A percentile compares a stretch with the other conserved stretches of the same genome.
Evolutionary conservation across 495 filamentous ascomycete species (phyloP).

Genomic region (Poronia punctata): DNA sequence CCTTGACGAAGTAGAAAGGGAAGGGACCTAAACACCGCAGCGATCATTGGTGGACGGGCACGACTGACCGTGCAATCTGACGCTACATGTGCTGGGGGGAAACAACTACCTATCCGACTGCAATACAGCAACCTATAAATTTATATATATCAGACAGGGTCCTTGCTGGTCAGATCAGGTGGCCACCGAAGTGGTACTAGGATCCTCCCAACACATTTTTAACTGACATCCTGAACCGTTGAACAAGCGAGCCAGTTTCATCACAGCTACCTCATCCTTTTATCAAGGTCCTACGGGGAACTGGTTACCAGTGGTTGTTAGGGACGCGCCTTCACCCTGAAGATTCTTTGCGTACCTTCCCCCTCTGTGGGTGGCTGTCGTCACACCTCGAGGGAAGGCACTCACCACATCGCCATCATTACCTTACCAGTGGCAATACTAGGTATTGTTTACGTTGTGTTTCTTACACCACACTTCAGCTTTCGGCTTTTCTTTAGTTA

Average conservation of each 20-base stretch:
- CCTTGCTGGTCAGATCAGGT: slow-evolving; percentile 19
- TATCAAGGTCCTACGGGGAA: slow-evolving; percentile 5
- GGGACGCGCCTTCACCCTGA: slow-evolving; percentile 9
- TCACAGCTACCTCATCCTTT: slow-evolving; percentile 11
- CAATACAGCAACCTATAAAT: slow-evolving; percentile 21
- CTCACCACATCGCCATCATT: no score
- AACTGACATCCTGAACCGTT: slow-evolving; percentile 8
- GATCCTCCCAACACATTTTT: slow-evolving; percentile 10
- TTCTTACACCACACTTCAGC: no score
- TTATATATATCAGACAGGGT: slow-evolving; percentile 22
- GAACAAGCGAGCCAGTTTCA: slow-evolving; percentile 8
- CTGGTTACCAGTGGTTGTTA: slow-evolving; percentile 1
- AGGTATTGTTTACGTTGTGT: no score
- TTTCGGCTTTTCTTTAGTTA: no score
- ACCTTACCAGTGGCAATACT: no score
- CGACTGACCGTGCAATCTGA: no score
- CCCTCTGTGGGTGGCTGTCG: background rate
- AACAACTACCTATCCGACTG: slow-evolving; percentile 6
- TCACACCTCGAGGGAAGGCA: background rate
- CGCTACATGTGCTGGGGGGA: slow-evolving; percentile 5
- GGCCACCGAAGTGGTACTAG: slow-evolving; percentile 15
- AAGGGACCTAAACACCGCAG: no score
- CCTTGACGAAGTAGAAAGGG: no score
- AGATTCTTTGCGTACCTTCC: slow-evolving; percentile 1
- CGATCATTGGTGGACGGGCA: no score